Evolutionary conservation across 805 yeast species (phyloP).

Genomic region (Nakazawaea molendinolei): DNA sequence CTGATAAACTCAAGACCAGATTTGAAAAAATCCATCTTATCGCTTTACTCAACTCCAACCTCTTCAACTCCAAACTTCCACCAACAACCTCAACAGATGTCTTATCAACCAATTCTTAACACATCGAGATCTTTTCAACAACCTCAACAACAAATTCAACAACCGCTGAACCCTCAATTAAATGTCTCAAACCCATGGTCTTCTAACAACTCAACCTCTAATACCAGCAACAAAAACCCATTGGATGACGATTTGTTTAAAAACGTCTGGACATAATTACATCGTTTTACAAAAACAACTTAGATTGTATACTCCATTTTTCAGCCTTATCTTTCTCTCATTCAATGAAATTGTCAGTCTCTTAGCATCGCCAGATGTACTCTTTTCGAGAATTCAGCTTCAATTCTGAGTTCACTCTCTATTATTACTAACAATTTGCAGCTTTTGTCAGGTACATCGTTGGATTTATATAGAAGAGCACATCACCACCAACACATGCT

Average conservation of each 20-base stretch:
- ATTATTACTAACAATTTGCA: no score
- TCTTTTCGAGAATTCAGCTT: no score
- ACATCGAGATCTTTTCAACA: conserved; percentile 9
- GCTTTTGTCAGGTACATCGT: no score
- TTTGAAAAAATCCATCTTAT: conserved; percentile 83
- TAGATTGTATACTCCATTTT: background rate
- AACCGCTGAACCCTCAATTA: conserved; percentile 10
- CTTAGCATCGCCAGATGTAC: no score
- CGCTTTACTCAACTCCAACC: conserved; percentile 70
- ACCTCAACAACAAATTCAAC: conserved; percentile 12
- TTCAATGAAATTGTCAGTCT: no score
- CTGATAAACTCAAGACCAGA: conserved; percentile 55
- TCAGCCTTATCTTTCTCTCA: no score
- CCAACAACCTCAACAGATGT: conserved; percentile 58
- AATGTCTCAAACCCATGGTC: background rate
- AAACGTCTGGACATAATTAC: conserved; percentile 51
- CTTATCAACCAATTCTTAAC: conserved; percentile 26
- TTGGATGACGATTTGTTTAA: conserved; percentile 63
- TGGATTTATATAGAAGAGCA: no score
- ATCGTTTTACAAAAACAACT: background rate
- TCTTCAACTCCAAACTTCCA: conserved; percentile 50
- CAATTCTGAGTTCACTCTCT: no score
- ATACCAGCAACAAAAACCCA: conserved; percentile 11
- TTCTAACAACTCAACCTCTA: background rate
- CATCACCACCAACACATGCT: no score